Conservation (phyloP, 2,329 filamentous ascomycete genomes). For the Harringtonia aguacate region DNA sequence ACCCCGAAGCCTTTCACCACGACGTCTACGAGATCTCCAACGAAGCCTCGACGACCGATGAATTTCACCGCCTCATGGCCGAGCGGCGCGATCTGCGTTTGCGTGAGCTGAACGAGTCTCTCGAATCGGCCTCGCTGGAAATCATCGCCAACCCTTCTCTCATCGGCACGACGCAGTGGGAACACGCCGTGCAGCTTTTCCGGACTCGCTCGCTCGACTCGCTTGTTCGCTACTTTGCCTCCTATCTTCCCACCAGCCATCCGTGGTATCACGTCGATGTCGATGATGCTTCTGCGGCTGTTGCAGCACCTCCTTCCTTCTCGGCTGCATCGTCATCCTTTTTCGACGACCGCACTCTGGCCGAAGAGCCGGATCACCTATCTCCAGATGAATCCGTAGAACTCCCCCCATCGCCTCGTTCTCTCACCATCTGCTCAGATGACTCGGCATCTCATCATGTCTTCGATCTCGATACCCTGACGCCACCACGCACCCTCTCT, state of each 20-base stretch:
- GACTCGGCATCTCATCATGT: slow-evolving; percentile 26
- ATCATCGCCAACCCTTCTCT: slow-evolving; percentile 49
- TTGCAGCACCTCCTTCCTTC: too few species aligned
- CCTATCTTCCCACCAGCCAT: slow-evolving; percentile 43
- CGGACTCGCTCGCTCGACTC: slow-evolving; percentile 48
- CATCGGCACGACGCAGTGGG: slow-evolving; percentile 49
- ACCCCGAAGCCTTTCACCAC: slow-evolving; percentile 50
- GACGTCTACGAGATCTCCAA: slow-evolving; percentile 49
- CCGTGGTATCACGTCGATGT: slow-evolving; percentile 28
- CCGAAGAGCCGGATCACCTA: slow-evolving; percentile 32
- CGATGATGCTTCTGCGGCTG: slow-evolving; percentile 11
- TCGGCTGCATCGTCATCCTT: too few species aligned
- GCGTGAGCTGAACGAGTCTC: slow-evolving; percentile 41
- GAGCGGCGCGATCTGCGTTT: slow-evolving; percentile 43
- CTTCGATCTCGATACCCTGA: slow-evolving; percentile 21
- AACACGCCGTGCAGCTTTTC: slow-evolving; percentile 47
- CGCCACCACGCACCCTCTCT: slow-evolving; percentile 37
- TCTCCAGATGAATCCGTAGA: slow-evolving; percentile 16
- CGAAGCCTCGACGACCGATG: slow-evolving; percentile 35
- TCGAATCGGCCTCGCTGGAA: slow-evolving; percentile 48
- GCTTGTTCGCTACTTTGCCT: slow-evolving; percentile 48
- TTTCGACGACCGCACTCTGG: slow-evolving; percentile 32
- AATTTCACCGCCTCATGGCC: slow-evolving; percentile 44
- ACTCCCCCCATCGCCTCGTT: slow-evolving; percentile 35
- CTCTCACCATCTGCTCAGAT: slow-evolving; percentile 37